A percentile compares a stretch with the other conserved stretches of the same genome.
Conservation (phyloP, 129 eudicot genomes). For the Lonicera japonica region DNA sequence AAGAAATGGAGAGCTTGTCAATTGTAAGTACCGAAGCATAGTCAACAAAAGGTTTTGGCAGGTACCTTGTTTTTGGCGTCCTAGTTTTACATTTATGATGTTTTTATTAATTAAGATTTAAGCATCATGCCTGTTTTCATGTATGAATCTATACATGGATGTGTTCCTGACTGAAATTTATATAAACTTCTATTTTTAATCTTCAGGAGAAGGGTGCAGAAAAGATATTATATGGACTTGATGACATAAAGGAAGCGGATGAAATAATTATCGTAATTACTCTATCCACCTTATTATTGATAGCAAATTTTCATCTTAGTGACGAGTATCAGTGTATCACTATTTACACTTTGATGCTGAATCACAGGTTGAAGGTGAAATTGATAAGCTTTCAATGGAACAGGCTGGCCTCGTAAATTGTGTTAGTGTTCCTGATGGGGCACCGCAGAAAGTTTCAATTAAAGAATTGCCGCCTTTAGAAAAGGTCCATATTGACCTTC, state of each 20-base stretch:
- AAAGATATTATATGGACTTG: conserved; percentile 82
- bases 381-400: conserved; percentile 85
- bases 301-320: neutral
- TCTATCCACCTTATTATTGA: conserved; percentile 4
- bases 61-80: conserved; percentile 30
- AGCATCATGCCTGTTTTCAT: neutral
- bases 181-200: conserved; percentile 12
- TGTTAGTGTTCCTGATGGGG: conserved; percentile 93
- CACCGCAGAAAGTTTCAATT: conserved; percentile 66
- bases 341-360: conserved; percentile 5
- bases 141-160: conserved; percentile 1
- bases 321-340: neutral
- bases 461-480: conserved; percentile 46
- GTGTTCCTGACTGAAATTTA: neutral
- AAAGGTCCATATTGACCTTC: conserved; percentile 32
- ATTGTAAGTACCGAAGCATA: conserved; percentile 67
- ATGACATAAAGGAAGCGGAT: conserved; percentile 60
- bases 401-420: conserved; percentile 74
- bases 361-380: conserved; percentile 91
- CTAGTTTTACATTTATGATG: neutral
- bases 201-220: conserved; percentile 65
- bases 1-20: conserved; percentile 57
- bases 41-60: conserved; percentile 74
- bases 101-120: neutral
- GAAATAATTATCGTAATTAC: conserved; percentile 57